A percentile compares a stretch with the other conserved stretches of the same genome.
Evolutionary conservation across 441 rosid species (phyloP).

Genomic region (Syzygium malaccense): DNA sequence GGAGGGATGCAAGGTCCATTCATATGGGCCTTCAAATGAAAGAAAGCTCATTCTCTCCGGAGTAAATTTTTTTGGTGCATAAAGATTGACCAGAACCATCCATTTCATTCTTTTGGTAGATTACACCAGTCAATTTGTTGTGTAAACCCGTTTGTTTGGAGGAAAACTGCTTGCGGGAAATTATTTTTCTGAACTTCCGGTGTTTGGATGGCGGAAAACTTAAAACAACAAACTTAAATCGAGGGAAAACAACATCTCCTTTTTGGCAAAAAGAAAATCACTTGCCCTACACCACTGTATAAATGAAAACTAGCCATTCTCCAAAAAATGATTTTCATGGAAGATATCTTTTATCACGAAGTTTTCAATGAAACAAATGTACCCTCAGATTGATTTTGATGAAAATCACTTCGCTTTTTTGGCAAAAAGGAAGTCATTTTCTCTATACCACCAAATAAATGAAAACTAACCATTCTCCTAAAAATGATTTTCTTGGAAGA

Average conservation of each 20-base stretch:
- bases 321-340: too few species aligned
- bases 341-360: too few species aligned
- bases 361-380: too few species aligned
- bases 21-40: neutral
- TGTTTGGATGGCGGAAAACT: neutral
- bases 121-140: neutral
- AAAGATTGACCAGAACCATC: neutral
- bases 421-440: too few species aligned
- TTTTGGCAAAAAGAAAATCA: neutral
- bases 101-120: neutral
- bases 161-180: neutral
- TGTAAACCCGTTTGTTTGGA: neutral
- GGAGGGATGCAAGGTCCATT: neutral
- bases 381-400: too few species aligned
- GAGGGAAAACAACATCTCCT: neutral
- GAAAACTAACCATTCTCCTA: too few species aligned
- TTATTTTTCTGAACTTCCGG: neutral
- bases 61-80: neutral
- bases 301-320: neutral
- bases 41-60: neutral
- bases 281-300: neutral
- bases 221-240: neutral
- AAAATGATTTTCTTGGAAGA: too few species aligned
- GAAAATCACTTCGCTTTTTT: too few species aligned
- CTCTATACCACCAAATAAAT: too few species aligned